These are phyloP conservation scores for Wickerhamiella slavikovae DNA, from an alignment of 805 yeast genomes.

Conservation along the genomic window DNA sequence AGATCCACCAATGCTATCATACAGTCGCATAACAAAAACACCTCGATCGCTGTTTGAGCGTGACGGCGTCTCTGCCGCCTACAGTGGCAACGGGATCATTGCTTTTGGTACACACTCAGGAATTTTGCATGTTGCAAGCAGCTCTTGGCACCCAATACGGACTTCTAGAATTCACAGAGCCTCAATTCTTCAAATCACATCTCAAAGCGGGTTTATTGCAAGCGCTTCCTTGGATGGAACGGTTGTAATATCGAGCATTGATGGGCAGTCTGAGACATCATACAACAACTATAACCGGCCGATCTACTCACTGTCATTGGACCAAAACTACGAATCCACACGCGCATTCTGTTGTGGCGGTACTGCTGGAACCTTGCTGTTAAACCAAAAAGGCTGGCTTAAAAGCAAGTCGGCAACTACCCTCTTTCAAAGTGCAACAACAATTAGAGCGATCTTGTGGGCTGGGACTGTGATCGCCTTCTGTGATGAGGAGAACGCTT, in stretches of 20 bases:
- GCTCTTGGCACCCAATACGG: slow-evolving; percentile 39
- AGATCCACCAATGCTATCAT: slow-evolving; percentile 48
- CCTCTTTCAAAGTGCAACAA: slow-evolving; percentile 21
- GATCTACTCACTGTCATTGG: slow-evolving; percentile 67
- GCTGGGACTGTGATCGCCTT: slow-evolving; percentile 46
- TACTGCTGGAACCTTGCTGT: slow-evolving; percentile 59
- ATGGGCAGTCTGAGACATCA: slow-evolving; percentile 38
- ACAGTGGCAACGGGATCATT: slow-evolving; percentile 36
- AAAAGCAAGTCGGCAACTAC: slow-evolving; percentile 56
- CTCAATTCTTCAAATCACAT: slow-evolving; percentile 50
- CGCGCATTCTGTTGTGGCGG: slow-evolving; percentile 73
- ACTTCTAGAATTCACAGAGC: slow-evolving; percentile 74
- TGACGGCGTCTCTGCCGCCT: slow-evolving; percentile 61
- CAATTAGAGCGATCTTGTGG: slow-evolving; percentile 47
- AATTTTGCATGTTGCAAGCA: slow-evolving; percentile 40
- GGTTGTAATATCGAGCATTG: slow-evolving; percentile 55
- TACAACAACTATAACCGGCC: slow-evolving; percentile 79
- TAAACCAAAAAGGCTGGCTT: slow-evolving; percentile 69
- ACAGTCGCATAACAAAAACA: slow-evolving; percentile 43
- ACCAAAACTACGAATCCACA: slow-evolving; percentile 39
- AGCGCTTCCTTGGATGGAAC: slow-evolving; percentile 92
- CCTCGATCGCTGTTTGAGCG: slow-evolving; percentile 50
- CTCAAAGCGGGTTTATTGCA: slow-evolving; percentile 58
- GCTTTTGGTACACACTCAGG: slow-evolving; percentile 88
- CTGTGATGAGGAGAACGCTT: slow-evolving; percentile 69